A percentile compares a stretch with the other conserved stretches of the same genome.
phyloP scores from a whole-genome alignment of 345 rosid genomes.

The Hirschfeldia incana region DNA sequence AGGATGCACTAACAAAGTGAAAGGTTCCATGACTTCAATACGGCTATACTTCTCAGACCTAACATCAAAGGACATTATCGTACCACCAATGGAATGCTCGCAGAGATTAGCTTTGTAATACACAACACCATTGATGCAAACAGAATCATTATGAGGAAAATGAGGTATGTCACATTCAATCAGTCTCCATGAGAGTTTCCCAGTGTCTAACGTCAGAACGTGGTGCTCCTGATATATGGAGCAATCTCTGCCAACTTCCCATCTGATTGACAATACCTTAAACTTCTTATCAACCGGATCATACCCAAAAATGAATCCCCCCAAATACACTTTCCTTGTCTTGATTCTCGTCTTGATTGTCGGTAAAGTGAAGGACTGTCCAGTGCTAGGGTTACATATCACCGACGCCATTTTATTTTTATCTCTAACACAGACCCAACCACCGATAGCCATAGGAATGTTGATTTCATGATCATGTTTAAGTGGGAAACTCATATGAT shows the following conservation, averaged over 20 bases:
- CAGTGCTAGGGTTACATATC: no score
- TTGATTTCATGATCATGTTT: not conserved
- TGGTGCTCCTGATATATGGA: not conserved
- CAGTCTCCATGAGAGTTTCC: not conserved
- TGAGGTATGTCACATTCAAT: not conserved
- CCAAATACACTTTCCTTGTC: no score
- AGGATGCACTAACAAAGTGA: not conserved
- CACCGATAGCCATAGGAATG: no score
- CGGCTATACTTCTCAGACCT: not conserved
- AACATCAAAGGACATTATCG: not conserved
- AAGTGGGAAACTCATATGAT: not conserved
- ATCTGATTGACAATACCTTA: no score
- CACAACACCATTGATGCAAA: not conserved
- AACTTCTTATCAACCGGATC: no score
- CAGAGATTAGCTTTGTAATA: not conserved
- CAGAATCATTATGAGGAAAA: not conserved
- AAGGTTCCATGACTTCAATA: not conserved
- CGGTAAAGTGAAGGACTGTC: no score
- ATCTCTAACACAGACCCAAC: no score
- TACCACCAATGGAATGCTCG: not conserved
- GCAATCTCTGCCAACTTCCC: not conserved
- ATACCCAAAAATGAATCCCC: no score
- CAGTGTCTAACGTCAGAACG: not conserved
- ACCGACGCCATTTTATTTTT: no score
- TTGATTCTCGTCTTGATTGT: no score